These are phyloP conservation scores for Hippophae rhamnoides DNA, from an alignment of 306 rosid genomes.

Conservation along the genomic window DNA sequence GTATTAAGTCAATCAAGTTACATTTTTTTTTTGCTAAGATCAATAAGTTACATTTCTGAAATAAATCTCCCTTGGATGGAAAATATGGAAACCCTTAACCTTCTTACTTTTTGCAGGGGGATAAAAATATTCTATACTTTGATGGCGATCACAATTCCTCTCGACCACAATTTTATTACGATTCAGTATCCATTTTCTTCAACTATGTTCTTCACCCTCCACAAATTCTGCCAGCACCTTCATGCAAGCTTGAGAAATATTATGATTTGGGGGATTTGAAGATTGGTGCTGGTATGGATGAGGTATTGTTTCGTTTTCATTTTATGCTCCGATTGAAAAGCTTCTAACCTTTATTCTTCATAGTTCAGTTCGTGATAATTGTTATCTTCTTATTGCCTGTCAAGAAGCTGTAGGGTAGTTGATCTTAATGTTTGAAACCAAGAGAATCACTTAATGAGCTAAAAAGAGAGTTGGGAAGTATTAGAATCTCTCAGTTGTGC, in stretches of 20 bases:
- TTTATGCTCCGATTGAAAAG: background rate
- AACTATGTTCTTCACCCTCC: constrained; percentile 85
- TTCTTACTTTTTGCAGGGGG: constrained; percentile 54
- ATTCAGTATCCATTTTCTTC: constrained; percentile 85
- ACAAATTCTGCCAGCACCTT: constrained; percentile 35
- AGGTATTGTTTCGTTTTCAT: constrained; percentile 27
- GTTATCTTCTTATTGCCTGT: background rate
- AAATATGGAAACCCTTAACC: background rate
- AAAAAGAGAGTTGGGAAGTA: background rate
- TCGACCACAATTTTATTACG: constrained; percentile 85
- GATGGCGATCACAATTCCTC: constrained; percentile 94
- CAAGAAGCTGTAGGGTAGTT: background rate
- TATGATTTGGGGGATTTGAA: constrained; percentile 63
- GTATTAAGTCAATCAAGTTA: constrained; percentile 32
- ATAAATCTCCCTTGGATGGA: constrained; percentile 5
- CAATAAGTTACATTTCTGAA: background rate
- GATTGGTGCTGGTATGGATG: constrained; percentile 51
- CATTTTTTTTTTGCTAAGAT: no score
- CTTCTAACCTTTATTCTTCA: background rate
- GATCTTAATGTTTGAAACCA: background rate
- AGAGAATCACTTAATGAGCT: background rate
- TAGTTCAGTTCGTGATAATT: background rate
- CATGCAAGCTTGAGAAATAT: constrained; percentile 59
- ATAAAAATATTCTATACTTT: constrained; percentile 68
- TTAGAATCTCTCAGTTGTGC: background rate